Conservation (phyloP, 2,329 filamentous ascomycete genomes). For the Alternaria brassicae region DNA sequence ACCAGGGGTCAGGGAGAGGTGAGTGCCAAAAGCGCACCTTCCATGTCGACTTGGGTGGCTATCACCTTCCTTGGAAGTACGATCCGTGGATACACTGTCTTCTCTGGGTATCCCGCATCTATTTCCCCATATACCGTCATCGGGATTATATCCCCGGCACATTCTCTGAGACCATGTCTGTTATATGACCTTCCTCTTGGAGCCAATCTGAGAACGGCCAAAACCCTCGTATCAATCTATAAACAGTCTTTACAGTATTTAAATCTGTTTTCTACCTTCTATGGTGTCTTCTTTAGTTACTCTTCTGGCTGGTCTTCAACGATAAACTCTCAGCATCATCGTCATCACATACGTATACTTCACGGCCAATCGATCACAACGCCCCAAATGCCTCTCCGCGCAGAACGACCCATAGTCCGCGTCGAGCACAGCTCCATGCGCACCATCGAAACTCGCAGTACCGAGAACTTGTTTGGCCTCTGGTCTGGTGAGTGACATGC, state of each 20-base stretch:
- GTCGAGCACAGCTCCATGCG: constrained; percentile 92
- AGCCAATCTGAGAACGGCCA: not conserved
- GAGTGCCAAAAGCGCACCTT: not conserved
- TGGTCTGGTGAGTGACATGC: constrained; percentile 79
- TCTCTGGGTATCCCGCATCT: not conserved
- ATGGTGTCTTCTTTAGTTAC: too few relatives aligned
- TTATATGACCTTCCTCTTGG: not conserved
- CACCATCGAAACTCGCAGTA: constrained; percentile 91
- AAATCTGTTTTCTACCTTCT: too few relatives aligned
- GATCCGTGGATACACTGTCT: not conserved
- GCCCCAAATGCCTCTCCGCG: constrained; percentile 76
- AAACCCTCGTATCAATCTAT: not conserved
- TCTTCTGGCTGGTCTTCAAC: too few relatives aligned
- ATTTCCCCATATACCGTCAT: not conserved
- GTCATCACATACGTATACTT: too few relatives aligned
- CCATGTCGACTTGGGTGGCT: not conserved
- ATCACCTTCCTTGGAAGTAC: too few relatives aligned
- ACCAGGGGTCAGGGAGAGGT: not conserved
- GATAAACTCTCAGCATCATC: too few relatives aligned
- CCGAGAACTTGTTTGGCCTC: constrained; percentile 93
- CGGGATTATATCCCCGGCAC: not conserved
- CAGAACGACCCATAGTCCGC: constrained; percentile 85
- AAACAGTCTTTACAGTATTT: too few relatives aligned
- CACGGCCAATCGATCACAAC: not conserved
- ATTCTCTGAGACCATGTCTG: not conserved